phyloP scores from a whole-genome alignment of 2,329 filamentous ascomycete species.

The Cryphonectria japonica region DNA sequence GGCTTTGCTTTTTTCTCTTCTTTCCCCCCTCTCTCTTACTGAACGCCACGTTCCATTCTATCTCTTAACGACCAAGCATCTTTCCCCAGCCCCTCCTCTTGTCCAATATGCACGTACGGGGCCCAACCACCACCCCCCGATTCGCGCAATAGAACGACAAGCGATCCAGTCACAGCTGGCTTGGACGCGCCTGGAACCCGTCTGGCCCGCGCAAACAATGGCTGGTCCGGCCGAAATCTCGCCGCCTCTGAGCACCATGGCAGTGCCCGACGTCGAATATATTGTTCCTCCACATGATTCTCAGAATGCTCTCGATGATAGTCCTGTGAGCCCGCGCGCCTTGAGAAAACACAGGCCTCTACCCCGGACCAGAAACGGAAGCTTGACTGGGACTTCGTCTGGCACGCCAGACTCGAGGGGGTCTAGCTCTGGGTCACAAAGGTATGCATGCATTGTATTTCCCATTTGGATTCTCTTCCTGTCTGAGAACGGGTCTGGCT shows the following conservation, averaged over 20 bases:
- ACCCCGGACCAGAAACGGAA: conserved; percentile 41
- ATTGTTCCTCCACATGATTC: conserved; percentile 20
- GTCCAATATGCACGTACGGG: conserved; percentile 23
- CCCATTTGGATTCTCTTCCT: conserved; percentile 9
- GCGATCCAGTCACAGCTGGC: conserved; percentile 6
- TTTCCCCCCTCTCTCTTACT: neutral
- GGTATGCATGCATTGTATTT: conserved; percentile 27
- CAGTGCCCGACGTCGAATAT: conserved; percentile 28
- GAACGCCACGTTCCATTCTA: neutral
- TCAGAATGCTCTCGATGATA: conserved; percentile 35
- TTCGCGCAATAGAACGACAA: conserved; percentile 22
- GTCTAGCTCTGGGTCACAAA: conserved; percentile 23
- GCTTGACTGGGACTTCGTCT: conserved; percentile 22
- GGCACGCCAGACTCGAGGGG: conserved; percentile 25
- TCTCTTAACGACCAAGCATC: conserved; percentile 9
- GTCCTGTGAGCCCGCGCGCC: conserved; percentile 34
- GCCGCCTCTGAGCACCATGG: conserved; percentile 21
- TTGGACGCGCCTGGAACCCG: conserved; percentile 6
- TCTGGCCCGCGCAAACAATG: conserved; percentile 15
- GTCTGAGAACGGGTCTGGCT: conserved; percentile 33
- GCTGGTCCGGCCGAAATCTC: conserved; percentile 21
- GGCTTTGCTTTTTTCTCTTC: neutral
- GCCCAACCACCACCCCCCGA: conserved; percentile 15
- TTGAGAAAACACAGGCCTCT: conserved; percentile 46
- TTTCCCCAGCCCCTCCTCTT: neutral